Conservation (phyloP, 768 basidiomycete species). For the Pleurotus djamor region DNA sequence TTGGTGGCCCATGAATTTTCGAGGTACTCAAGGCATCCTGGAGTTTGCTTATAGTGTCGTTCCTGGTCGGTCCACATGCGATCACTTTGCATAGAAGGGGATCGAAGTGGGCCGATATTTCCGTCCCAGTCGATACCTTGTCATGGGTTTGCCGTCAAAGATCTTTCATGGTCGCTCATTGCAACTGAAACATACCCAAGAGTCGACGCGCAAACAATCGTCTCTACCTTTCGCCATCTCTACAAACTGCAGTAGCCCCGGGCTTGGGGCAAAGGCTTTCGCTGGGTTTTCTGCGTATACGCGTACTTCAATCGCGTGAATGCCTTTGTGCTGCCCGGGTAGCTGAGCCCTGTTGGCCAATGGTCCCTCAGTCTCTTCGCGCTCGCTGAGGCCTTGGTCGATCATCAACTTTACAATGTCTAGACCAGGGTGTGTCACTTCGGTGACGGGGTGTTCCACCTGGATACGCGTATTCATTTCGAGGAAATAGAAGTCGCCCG, state of each 20-base stretch:
- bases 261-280: slow-evolving; percentile 52
- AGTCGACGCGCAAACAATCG: slow-evolving; percentile 60
- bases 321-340: slow-evolving; percentile 14
- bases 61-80: slow-evolving; percentile 42
- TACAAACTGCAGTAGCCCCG: slow-evolving; percentile 63
- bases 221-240: slow-evolving; percentile 25
- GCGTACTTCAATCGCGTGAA: slow-evolving; percentile 53
- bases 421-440: slow-evolving; percentile 48
- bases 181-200: slow-evolving; percentile 38
- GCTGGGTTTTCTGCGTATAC: slow-evolving; percentile 65
- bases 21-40: slow-evolving; percentile 30
- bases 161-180: neutral
- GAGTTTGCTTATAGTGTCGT: slow-evolving; percentile 44
- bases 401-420: slow-evolving; percentile 70
- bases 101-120: slow-evolving; percentile 53
- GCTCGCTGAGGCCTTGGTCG: slow-evolving; percentile 46
- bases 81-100: slow-evolving; percentile 62
- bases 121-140: slow-evolving; percentile 48
- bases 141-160: neutral
- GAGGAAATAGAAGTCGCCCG: slow-evolving; percentile 59
- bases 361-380: slow-evolving; percentile 10
- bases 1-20: slow-evolving; percentile 55
- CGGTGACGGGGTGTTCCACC: slow-evolving; percentile 70
- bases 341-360: neutral
- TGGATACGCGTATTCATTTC: slow-evolving; percentile 74